Evolutionary conservation across 441 rosid species (phyloP).

Genomic region (Bruguiera hainesii): DNA sequence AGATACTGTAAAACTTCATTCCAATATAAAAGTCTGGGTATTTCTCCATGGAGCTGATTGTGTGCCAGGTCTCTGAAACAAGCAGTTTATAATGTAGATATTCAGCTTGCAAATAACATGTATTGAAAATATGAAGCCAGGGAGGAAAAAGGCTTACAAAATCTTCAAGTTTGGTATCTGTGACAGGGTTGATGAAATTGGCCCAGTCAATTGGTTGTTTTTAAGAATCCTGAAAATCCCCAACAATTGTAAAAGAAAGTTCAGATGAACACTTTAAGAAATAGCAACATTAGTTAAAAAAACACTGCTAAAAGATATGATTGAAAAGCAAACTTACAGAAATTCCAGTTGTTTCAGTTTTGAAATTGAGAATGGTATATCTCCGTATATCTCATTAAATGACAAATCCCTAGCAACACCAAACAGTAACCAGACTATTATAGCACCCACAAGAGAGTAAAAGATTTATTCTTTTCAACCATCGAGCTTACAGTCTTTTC

Average conservation of each 20-base stretch:
- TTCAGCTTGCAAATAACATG: conserved; percentile 5
- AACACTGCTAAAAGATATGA: too few species aligned
- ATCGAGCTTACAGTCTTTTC: conserved; percentile 58
- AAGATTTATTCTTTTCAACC: neutral
- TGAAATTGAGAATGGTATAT: conserved; percentile 86
- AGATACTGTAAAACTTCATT: conserved; percentile 95
- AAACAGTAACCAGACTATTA: conserved; percentile 11
- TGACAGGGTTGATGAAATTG: conserved; percentile 83
- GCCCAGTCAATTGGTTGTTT: conserved; percentile 85
- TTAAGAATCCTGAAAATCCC: conserved; percentile 54
- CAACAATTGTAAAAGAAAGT: neutral
- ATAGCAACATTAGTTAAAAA: conserved; percentile 4
- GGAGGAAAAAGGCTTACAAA: conserved; percentile 47
- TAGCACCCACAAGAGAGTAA: neutral
- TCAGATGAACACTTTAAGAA: neutral
- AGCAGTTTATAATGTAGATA: neutral
- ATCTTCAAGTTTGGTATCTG: conserved; percentile 89
- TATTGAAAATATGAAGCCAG: neutral
- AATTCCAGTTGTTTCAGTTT: conserved; percentile 79
- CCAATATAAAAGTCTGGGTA: conserved; percentile 95
- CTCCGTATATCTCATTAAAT: conserved; percentile 77
- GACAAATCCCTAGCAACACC: conserved; percentile 68
- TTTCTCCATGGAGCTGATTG: conserved; percentile 82
- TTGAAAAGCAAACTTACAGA: conserved; percentile 46
- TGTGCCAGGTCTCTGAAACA: conserved; percentile 81